These are phyloP conservation scores for Hypoxylon perforatum DNA, from an alignment of 495 filamentous ascomycete species.

Conservation along the genomic window DNA sequence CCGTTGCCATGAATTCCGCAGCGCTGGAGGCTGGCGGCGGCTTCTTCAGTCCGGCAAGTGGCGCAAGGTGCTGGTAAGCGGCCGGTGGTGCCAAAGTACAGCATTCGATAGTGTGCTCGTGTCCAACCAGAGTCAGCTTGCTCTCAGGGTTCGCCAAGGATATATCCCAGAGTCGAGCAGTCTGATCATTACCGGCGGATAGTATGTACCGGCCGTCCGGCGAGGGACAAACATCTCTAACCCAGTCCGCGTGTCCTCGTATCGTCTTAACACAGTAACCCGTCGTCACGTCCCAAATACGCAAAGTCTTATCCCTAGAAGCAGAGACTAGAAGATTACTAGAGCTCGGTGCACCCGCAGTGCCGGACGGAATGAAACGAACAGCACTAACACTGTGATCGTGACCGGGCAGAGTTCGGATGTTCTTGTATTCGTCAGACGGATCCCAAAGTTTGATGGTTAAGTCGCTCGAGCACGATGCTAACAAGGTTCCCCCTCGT, in stretches of 20 bases:
- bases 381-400: conserved; percentile 91
- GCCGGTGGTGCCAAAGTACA: conserved; percentile 87
- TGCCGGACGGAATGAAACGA: conserved; percentile 86
- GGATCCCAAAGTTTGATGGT: conserved; percentile 98
- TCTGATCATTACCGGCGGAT: conserved; percentile 83
- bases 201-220: conserved; percentile 85
- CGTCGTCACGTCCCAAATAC: conserved; percentile 93
- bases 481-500: conserved; percentile 83
- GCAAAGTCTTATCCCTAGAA: conserved; percentile 81
- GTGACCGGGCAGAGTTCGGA: conserved; percentile 90
- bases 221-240: conserved; percentile 84
- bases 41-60: conserved; percentile 86
- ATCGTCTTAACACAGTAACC: conserved; percentile 92
- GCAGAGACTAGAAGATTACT: conserved; percentile 86
- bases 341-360: conserved; percentile 68
- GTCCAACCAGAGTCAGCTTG: conserved; percentile 84
- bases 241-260: conserved; percentile 86
- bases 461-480: conserved; percentile 88
- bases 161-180: conserved; percentile 86
- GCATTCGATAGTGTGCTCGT: conserved; percentile 92
- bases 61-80: conserved; percentile 78
- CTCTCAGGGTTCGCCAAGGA: conserved; percentile 74
- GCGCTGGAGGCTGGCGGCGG: conserved; percentile 76
- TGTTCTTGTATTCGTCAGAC: conserved; percentile 93
- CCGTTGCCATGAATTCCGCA: conserved; percentile 92